Evolutionary conservation across 345 rosid genomes (phyloP), one percentile per base, ranked within the genome.

Genomic region (Dipteronia sinensis): DNA sequence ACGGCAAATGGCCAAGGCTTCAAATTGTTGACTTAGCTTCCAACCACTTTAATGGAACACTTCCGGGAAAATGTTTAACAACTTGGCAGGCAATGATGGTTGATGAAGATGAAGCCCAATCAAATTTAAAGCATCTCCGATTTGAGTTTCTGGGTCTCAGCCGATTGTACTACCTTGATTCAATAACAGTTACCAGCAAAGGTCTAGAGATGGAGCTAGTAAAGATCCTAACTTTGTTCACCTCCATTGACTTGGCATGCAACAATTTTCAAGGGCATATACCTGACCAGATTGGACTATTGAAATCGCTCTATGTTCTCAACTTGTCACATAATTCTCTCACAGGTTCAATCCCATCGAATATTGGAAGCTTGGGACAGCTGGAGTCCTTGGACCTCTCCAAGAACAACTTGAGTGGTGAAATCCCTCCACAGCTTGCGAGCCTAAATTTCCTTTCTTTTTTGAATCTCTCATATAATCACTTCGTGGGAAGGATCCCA

Each of bases 201-300:
- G 91, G 91, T 23, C 67, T 81, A 20, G 27, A 77, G 25, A 3
- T 89, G 79, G 81, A 86, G 77, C 61, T 87, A 0, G 42, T 23
- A 44, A 91, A 91, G 79, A 86, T 89, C 77, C 85, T 85, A 40
- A 81, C 82, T 2, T 0, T 84, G 2, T 88, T 86, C 72, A 85
- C 88, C 5, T 77, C 84, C 23, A 77, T 88, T 10, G 90, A 85
- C 31, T n/a, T 85, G 4, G 76, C 88, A 19, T 10, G 69, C 69
- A 85, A 85, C 74, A 56, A 65, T 0, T 70, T 85, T 38, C 34
- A 72, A 23, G 91, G 86, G 44, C 56, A 19, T 9, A 75, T 87
- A 56, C 91, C 84, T 22, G 74, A 71, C 0, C 76, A 71, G 31
- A 7, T 85, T 0, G 82, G 80, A 65, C 44, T 6, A 1, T 72